phyloP scores from a whole-genome alignment of 768 basidiomycete genomes.

The Amanita polypyramis region DNA sequence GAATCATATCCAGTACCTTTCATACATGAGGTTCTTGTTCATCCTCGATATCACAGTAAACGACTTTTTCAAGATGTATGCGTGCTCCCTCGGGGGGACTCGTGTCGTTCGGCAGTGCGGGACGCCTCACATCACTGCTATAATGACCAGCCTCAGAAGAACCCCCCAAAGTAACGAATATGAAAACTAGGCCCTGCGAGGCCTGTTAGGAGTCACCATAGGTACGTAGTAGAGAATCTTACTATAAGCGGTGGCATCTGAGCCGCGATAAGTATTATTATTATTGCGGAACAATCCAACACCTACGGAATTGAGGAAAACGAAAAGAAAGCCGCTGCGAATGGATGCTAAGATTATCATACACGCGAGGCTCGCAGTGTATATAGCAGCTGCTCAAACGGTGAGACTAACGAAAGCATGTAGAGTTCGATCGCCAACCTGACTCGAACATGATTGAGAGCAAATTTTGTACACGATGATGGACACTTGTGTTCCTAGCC shows the following conservation, averaged over 20 bases:
- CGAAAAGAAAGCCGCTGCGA: background rate
- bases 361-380: background rate
- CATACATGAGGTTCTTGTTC: too few species aligned
- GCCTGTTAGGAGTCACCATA: background rate
- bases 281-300: background rate
- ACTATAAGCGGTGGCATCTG: slow-evolving; percentile 6
- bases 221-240: background rate
- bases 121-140: too few species aligned
- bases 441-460: slow-evolving; percentile 2
- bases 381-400: background rate
- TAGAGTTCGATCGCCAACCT: background rate
- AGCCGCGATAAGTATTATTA: background rate
- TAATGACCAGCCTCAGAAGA: background rate
- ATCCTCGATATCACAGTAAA: too few species aligned
- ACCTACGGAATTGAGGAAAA: slow-evolving; percentile 6
- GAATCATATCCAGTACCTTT: too few species aligned
- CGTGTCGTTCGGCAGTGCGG: too few species aligned
- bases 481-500: too few species aligned
- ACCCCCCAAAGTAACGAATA: background rate
- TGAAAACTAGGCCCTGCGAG: slow-evolving; percentile 2
- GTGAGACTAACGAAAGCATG: background rate
- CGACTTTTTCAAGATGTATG: too few species aligned
- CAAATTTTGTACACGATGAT: too few species aligned
- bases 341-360: background rate
- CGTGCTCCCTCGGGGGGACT: too few species aligned